Evolutionary conservation across 2,329 filamentous ascomycete species (phyloP).

Genomic region (Thelonectria rubi): DNA sequence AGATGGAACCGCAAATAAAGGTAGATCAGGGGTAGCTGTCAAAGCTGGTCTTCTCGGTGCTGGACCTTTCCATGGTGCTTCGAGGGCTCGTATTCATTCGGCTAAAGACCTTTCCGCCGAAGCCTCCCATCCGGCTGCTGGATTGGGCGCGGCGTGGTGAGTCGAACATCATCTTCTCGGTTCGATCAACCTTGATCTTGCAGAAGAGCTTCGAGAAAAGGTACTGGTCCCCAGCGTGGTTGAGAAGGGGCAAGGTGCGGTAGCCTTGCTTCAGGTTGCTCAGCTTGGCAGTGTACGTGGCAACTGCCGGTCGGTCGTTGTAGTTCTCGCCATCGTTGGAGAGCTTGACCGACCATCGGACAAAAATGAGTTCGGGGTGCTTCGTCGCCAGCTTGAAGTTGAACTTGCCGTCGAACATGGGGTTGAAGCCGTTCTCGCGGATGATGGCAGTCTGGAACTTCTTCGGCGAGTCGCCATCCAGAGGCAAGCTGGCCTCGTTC

Average conservation of each 20-base stretch:
- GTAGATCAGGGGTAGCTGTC: slow-evolving; percentile 48
- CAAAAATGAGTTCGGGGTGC: slow-evolving; percentile 90
- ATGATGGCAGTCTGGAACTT: slow-evolving; percentile 83
- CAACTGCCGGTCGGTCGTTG: slow-evolving; percentile 71
- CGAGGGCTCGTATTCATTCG: slow-evolving; percentile 62
- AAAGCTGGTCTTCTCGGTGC: slow-evolving; percentile 58
- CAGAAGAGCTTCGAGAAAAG: slow-evolving; percentile 96
- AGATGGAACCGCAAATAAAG: slow-evolving; percentile 11
- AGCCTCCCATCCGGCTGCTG: slow-evolving; percentile 63
- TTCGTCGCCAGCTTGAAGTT: slow-evolving; percentile 89
- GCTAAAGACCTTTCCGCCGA: slow-evolving; percentile 67
- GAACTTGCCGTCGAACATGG: slow-evolving; percentile 82
- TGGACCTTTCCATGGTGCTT: slow-evolving; percentile 62
- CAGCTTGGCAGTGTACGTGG: slow-evolving; percentile 92
- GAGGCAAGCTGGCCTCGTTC: slow-evolving; percentile 66
- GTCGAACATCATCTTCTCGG: slow-evolving; percentile 66
- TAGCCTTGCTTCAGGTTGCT: slow-evolving; percentile 90
- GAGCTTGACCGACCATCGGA: slow-evolving; percentile 91
- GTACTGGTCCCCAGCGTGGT: slow-evolving; percentile 89
- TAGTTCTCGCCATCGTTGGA: slow-evolving; percentile 78
- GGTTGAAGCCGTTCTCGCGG: slow-evolving; percentile 92
- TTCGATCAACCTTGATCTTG: slow-evolving; percentile 74
- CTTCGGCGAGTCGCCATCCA: slow-evolving; percentile 67
- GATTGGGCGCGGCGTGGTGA: slow-evolving; percentile 52
- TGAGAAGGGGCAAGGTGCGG: slow-evolving; percentile 88